Evolutionary conservation across 371 early-diverging fungal species (phyloP).

Genomic region (Mortierella sp.): DNA sequence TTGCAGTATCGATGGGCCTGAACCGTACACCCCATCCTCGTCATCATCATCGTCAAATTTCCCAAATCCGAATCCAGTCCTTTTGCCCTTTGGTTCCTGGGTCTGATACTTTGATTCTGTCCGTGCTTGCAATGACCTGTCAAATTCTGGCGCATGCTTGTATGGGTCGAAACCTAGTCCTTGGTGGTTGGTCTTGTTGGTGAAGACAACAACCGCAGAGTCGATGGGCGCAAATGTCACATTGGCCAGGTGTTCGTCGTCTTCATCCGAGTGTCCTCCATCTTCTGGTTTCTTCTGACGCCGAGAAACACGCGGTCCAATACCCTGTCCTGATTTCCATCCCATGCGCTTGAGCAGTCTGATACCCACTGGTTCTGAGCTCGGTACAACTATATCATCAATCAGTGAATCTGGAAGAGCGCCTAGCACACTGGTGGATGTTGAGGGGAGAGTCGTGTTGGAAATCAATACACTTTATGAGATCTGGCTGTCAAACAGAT

Average conservation of each 20-base stretch:
- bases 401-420: slow-evolving; percentile 58
- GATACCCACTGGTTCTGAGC: slow-evolving; percentile 68
- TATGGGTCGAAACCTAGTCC: slow-evolving; percentile 81
- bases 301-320: slow-evolving; percentile 72
- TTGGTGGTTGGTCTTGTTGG: slow-evolving; percentile 66
- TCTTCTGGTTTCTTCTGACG: slow-evolving; percentile 49
- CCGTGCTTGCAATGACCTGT: slow-evolving; percentile 19
- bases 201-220: slow-evolving; percentile 65
- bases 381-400: slow-evolving; percentile 71
- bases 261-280: slow-evolving; percentile 56
- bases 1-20: slow-evolving; percentile 11
- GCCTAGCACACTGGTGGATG: slow-evolving; percentile 53
- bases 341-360: slow-evolving; percentile 81
- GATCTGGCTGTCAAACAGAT: too few relatives aligned
- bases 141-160: slow-evolving; percentile 73
- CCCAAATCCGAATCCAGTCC: slow-evolving; percentile 38
- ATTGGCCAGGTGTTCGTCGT: slow-evolving; percentile 55
- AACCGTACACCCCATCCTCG: slow-evolving; percentile 59
- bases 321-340: slow-evolving; percentile 87
- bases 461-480: too few relatives aligned
- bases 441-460: too few relatives aligned
- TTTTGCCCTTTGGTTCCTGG: slow-evolving; percentile 4
- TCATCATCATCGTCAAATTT: slow-evolving; percentile 63
- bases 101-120: slow-evolving; percentile 32
- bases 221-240: slow-evolving; percentile 81